Conservation (phyloP, 371 early-diverging fungal genomes). For the Capillidium heterosporum region DNA sequence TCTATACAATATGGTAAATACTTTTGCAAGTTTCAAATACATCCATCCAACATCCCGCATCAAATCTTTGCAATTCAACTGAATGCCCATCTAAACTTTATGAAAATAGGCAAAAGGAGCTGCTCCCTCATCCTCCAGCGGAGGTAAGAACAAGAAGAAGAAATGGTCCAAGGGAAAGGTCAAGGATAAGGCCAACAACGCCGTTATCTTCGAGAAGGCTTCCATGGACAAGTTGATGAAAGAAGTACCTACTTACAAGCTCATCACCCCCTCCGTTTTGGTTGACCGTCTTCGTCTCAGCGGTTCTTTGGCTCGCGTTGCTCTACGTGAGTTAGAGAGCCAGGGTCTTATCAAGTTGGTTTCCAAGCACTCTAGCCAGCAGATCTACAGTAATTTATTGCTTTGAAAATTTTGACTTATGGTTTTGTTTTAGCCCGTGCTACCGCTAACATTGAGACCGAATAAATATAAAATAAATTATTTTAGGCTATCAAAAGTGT, state of each 20-base stretch:
- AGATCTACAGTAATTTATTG: constrained; percentile 60
- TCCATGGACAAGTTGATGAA: constrained; percentile 51
- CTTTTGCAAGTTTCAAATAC: too few species aligned
- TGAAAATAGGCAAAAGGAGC: constrained; percentile 21
- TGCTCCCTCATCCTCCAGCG: constrained; percentile 45
- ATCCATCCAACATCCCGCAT: too few species aligned
- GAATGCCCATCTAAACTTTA: too few species aligned
- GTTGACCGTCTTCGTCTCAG: constrained; percentile 95
- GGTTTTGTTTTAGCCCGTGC: constrained; percentile 9
- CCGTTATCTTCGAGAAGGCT: constrained; percentile 51
- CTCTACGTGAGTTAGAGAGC: constrained; percentile 78
- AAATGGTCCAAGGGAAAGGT: constrained; percentile 35
- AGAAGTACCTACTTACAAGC: constrained; percentile 97
- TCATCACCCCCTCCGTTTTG: constrained; percentile 91
- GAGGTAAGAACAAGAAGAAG: constrained; percentile 82
- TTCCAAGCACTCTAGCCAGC: constrained; percentile 74
- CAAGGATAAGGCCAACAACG: constrained; percentile 30
- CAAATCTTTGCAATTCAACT: too few species aligned
- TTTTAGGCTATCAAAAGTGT: neutral
- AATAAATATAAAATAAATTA: neutral
- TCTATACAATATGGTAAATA: too few species aligned
- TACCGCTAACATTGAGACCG: constrained; percentile 7
- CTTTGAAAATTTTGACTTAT: neutral
- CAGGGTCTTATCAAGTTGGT: constrained; percentile 85
- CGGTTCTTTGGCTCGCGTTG: constrained; percentile 91